Evolutionary conservation across 1,139 yeast genomes (phyloP).

Genomic region (Saccharomycopsis hybrid): DNA sequence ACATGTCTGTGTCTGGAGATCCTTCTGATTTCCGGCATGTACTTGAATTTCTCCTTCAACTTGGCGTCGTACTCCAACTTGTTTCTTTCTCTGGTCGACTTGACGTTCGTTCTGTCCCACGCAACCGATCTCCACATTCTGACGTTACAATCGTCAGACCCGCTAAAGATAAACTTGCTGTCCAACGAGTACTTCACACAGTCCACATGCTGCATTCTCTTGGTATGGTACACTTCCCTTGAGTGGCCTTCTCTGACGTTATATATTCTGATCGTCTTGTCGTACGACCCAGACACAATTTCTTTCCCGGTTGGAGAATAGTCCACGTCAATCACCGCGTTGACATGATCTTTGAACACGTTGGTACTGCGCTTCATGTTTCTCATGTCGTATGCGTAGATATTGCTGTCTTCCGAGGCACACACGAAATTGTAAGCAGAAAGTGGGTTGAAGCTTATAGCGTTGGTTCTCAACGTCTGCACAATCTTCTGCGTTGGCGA

Average conservation of each 20-base stretch:
- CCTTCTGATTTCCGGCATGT: conserved; percentile 93
- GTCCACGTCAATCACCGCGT: conserved; percentile 92
- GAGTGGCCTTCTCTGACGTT: conserved; percentile 80
- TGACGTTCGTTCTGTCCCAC: conserved; percentile 73
- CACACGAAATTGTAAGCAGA: conserved; percentile 92
- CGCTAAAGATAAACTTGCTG: conserved; percentile 76
- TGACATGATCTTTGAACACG: conserved; percentile 91
- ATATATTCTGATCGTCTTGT: conserved; percentile 81
- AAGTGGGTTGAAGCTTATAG: conserved; percentile 95
- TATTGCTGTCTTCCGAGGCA: conserved; percentile 92
- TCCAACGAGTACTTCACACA: conserved; percentile 83
- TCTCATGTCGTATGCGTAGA: conserved; percentile 94
- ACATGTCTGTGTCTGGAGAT: conserved; percentile 89
- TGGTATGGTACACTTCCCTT: conserved; percentile 91
- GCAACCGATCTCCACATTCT: conserved; percentile 90
- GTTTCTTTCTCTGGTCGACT: conserved; percentile 71
- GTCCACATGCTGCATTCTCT: conserved; percentile 94
- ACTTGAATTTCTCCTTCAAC: conserved; percentile 83
- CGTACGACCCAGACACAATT: conserved; percentile 91
- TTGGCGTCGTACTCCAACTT: conserved; percentile 88
- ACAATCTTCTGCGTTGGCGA: conserved; percentile 89
- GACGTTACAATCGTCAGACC: conserved; percentile 94
- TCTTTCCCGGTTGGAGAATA: conserved; percentile 97
- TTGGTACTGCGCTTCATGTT: conserved; percentile 72
- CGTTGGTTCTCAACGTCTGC: conserved; percentile 75